Evolutionary conservation across 805 yeast genomes (phyloP).

Genomic region (Saccharomycopsis sp.): DNA sequence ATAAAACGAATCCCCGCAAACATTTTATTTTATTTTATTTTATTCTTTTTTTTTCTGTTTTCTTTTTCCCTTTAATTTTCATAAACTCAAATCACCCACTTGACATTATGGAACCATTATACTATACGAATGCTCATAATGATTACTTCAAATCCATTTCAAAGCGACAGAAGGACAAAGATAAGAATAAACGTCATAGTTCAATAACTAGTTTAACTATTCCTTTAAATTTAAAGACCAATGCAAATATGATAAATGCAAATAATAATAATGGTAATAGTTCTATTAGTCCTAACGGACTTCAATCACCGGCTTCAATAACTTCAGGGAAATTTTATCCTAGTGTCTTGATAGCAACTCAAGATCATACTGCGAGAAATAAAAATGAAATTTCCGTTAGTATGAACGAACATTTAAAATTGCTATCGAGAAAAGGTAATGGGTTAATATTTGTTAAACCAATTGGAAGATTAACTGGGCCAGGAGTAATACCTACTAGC

Average conservation of each 20-base stretch:
- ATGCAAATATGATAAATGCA: neutral
- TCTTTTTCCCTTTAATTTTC: neutral
- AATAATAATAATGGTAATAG: neutral
- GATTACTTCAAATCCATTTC: slow-evolving; percentile 19
- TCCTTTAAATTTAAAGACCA: slow-evolving; percentile 9
- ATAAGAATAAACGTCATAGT: slow-evolving; percentile 11
- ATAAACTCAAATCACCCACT: neutral
- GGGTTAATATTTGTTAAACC: slow-evolving; percentile 55
- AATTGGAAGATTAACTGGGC: slow-evolving; percentile 24
- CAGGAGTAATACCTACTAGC: slow-evolving; percentile 13
- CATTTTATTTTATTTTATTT: no score
- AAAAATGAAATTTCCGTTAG: slow-evolving; percentile 38
- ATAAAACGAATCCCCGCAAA: no score
- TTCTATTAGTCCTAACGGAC: neutral
- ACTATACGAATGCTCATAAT: slow-evolving; percentile 20
- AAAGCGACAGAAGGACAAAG: slow-evolving; percentile 15
- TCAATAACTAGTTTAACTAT: slow-evolving; percentile 16
- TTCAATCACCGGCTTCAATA: no score
- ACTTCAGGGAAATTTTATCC: neutral
- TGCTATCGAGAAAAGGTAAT: slow-evolving; percentile 39
- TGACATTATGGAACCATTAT: slow-evolving; percentile 20
- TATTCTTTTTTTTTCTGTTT: no score
- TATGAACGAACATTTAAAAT: slow-evolving; percentile 46
- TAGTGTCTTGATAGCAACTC: slow-evolving; percentile 40
- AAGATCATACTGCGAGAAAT: slow-evolving; percentile 38